These are phyloP conservation scores for Fusarium verrucosum DNA, from an alignment of 2,329 filamentous ascomycete species.

Conservation along the genomic window DNA sequence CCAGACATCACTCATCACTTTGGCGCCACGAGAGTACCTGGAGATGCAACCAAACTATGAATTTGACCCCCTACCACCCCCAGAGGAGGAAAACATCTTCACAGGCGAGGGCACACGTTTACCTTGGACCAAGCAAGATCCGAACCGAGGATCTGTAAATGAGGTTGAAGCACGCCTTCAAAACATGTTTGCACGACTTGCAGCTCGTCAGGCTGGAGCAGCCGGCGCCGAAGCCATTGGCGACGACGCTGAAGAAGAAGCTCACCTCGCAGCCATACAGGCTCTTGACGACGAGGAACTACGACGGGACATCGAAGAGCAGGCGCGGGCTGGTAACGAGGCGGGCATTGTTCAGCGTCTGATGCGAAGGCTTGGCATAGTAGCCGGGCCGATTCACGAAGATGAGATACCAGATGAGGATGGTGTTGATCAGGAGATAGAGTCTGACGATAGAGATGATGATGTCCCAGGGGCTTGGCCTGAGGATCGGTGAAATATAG, in stretches of 20 bases:
- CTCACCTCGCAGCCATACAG: constrained; percentile 28
- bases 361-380: constrained; percentile 25
- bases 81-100: constrained; percentile 59
- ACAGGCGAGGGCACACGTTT: constrained; percentile 35
- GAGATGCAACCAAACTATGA: constrained; percentile 73
- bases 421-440: constrained; percentile 18
- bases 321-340: constrained; percentile 38
- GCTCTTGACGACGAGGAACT: constrained; percentile 48
- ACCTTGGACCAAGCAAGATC: constrained; percentile 23
- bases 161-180: constrained; percentile 45
- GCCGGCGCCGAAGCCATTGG: constrained; percentile 12
- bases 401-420: constrained; percentile 14
- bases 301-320: constrained; percentile 45
- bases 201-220: constrained; percentile 12
- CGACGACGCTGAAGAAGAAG: constrained; percentile 35
- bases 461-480: constrained; percentile 50
- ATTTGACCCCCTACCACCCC: constrained; percentile 84
- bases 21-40: constrained; percentile 73
- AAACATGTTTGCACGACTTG: constrained; percentile 42
- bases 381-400: constrained; percentile 28
- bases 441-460: constrained; percentile 7
- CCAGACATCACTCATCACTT: constrained; percentile 72
- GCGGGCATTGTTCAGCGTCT: constrained; percentile 41
- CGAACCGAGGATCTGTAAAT: constrained; percentile 6
- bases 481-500: constrained; percentile 36